Conservation (phyloP, 495 filamentous ascomycete species). For the Penicillium bovifimosum region DNA sequence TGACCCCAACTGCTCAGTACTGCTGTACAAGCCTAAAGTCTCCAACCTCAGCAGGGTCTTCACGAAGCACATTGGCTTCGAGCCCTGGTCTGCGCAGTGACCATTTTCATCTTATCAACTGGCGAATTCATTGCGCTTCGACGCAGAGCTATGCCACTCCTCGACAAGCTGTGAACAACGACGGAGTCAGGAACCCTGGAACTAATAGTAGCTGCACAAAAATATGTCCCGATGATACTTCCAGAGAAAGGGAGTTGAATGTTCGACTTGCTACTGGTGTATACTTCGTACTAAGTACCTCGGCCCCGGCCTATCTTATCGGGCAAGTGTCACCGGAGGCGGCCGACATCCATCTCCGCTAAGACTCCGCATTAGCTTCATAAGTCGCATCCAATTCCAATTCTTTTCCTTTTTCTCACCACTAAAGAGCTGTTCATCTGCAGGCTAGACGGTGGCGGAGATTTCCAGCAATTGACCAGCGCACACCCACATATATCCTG, state of each 20-base stretch:
- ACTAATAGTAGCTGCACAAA: too few species aligned
- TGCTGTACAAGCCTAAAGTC: not conserved
- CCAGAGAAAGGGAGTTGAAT: not conserved
- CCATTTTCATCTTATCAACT: not conserved
- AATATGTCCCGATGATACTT: too few species aligned
- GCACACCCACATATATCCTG: not conserved
- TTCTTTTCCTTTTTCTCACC: not conserved
- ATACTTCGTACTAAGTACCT: not conserved
- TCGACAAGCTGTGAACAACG: not conserved
- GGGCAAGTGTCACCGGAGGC: conserved; percentile 1
- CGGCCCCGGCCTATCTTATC: conserved; percentile 9
- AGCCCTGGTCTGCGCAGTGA: not conserved
- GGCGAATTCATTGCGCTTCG: not conserved
- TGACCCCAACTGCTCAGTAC: not conserved
- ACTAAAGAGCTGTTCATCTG: not conserved
- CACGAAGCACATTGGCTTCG: not conserved
- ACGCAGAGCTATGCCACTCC: not conserved
- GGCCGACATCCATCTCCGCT: conserved; percentile 8
- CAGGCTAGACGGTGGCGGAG: not conserved
- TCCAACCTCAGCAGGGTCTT: not conserved
- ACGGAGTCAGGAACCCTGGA: too few species aligned
- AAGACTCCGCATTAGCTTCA: conserved; percentile 5
- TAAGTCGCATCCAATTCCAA: not conserved
- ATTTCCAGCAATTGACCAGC: not conserved
- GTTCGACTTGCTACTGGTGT: not conserved